Base-by-base conservation (phyloP, 148 eudicot species). In the Rhododendron mucronatum region DNA sequence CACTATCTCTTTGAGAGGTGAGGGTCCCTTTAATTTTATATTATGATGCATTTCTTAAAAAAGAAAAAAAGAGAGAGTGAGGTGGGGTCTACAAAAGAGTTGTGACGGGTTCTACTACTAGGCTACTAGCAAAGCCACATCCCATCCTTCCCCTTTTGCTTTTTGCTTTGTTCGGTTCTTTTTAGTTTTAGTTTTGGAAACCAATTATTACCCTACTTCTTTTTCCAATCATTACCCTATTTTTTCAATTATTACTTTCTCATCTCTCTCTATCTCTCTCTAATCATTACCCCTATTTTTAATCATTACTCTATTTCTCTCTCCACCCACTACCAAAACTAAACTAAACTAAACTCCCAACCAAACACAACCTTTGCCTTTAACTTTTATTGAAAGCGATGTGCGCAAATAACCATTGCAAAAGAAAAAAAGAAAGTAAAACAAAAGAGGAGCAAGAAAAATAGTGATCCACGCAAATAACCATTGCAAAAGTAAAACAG, bases 381-480 rank as follows among this genome's bases (percentile, higher is more conserved):
- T 79, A 47, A 28, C 82, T 79, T n/a, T 79, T 79, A 47, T n/a
- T 6, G 37, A 79, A 79, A 79, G 82, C 39, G 48, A 28, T n/a
- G 35, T 14, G 30, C 30, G 4, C 26, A 65, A 26, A 65, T 26
- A 65, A 65, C 30, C 33, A 65, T 2, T 65, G 35, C 10, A 61
- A 61, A 61, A 61, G 21, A 1, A 61, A 21, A 61, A 55, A 2
- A 2, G 3, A 7, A 20, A 61, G 67, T 61, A 33, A 33, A 8
- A 14, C 0, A 14, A 51, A 14, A 14, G 15, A 14, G 57, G 15
- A 65, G 30, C 73, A 26, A 65, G 35, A 65, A 65, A 26, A 26
- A 23, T 65, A 10, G 14, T 8, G 33, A 65, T 65, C 14, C 33
- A 14, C 30, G 4, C 26, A 65, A 26, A 65, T 26, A 65, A 65